Conservation (phyloP, 768 basidiomycete genomes). For the Kwoniella dendrophila region DNA sequence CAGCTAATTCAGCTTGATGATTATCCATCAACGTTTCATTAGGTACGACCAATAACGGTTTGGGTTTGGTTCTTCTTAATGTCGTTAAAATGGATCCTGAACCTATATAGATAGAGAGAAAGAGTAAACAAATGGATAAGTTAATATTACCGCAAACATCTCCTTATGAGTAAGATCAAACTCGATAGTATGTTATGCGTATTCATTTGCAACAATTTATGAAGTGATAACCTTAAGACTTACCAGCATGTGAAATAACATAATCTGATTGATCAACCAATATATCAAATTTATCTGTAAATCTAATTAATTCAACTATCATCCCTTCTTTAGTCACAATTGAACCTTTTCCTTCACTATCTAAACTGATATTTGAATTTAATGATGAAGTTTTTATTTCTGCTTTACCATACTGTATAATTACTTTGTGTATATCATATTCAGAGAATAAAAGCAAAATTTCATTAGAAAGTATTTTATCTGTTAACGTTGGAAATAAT, state of each 20-base stretch:
- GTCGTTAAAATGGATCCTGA: conserved; percentile 93
- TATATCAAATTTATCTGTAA: conserved; percentile 70
- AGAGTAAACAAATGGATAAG: background rate
- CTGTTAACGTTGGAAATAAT: conserved; percentile 74
- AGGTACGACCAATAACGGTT: conserved; percentile 81
- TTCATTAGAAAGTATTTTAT: conserved; percentile 63
- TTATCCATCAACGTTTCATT: conserved; percentile 87
- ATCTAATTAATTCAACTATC: conserved; percentile 69
- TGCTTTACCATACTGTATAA: conserved; percentile 73
- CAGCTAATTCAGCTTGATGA: conserved; percentile 87
- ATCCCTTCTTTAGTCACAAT: background rate
- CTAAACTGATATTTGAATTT: background rate
- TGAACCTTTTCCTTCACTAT: conserved; percentile 10
- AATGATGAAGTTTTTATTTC: conserved; percentile 11
- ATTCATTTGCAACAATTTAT: no score
- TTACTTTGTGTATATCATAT: conserved; percentile 65
- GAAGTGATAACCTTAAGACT: no score
- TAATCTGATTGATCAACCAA: conserved; percentile 71
- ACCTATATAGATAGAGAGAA: conserved; percentile 60
- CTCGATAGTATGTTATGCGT: no score
- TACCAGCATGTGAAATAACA: conserved; percentile 93
- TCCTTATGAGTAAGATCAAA: no score
- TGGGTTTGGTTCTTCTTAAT: conserved; percentile 64
- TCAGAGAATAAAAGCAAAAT: conserved; percentile 63
- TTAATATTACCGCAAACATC: no score